Evolutionary conservation across 2,329 filamentous ascomycete species (phyloP).

Genomic region (Penicillium sp.): DNA sequence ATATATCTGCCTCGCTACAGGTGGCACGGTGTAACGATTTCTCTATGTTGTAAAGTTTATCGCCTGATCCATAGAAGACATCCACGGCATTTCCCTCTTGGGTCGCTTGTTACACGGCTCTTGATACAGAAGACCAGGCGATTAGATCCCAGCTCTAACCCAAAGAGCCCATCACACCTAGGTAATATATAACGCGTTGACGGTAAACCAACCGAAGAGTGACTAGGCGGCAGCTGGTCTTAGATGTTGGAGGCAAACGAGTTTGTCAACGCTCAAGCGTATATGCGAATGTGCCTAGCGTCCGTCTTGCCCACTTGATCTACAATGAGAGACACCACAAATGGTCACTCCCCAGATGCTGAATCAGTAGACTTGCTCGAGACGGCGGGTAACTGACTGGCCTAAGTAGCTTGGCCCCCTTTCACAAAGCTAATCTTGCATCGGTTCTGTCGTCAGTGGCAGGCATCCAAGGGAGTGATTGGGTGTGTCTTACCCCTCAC

Average conservation of each 20-base stretch:
- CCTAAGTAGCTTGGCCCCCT: neutral
- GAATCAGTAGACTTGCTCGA: neutral
- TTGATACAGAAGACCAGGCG: neutral
- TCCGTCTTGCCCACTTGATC: neutral
- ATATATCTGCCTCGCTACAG: neutral
- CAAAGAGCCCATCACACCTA: neutral
- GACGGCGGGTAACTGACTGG: neutral
- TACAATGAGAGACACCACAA: neutral
- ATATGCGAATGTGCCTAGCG: neutral
- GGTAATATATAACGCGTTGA: neutral
- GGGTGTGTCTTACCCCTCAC: constrained; percentile 6
- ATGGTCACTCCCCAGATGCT: neutral
- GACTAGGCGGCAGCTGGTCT: no score
- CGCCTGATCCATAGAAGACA: neutral
- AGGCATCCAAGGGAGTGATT: constrained; percentile 7
- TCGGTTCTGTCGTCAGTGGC: constrained; percentile 11
- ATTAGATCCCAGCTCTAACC: neutral
- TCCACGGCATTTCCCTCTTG: neutral
- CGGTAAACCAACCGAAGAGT: no score
- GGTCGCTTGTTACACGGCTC: neutral
- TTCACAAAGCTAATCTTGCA: constrained; percentile 21
- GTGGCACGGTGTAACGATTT: constrained; percentile 3
- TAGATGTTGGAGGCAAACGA: neutral
- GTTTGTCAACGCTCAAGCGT: neutral
- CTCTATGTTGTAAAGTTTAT: neutral